Evolutionary conservation across 2,329 filamentous ascomycete genomes (phyloP).

Genomic region (Microdochium nivale): DNA sequence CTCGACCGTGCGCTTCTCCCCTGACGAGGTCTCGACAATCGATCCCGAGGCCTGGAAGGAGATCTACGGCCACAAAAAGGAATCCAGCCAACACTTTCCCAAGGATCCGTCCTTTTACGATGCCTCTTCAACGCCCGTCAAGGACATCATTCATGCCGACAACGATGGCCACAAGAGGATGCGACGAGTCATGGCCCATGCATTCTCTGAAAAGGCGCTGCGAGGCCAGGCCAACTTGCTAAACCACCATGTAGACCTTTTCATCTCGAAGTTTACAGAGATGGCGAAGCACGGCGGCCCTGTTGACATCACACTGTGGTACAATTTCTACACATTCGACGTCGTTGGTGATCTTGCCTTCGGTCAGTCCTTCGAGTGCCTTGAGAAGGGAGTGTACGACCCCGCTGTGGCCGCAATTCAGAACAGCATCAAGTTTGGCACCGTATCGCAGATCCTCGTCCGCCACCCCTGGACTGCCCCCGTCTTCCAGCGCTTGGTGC

Average conservation of each 20-base stretch:
- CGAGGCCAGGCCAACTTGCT: conserved; percentile 5
- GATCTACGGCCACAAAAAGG: not conserved
- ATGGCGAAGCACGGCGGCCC: not conserved
- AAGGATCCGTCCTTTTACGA: not conserved
- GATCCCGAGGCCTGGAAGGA: not conserved
- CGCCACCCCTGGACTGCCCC: conserved; percentile 5
- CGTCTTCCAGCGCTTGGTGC: conserved; percentile 3
- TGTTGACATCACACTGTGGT: conserved; percentile 27
- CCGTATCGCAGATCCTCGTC: conserved; percentile 10
- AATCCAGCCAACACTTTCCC: not conserved
- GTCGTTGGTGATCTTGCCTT: conserved; percentile 38
- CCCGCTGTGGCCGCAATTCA: conserved; percentile 24
- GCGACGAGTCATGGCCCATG: not conserved
- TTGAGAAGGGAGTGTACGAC: conserved; percentile 22
- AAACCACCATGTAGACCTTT: conserved; percentile 22
- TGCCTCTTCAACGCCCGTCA: not conserved
- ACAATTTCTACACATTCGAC: conserved; percentile 31
- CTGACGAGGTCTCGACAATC: not conserved
- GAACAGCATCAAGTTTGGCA: conserved; percentile 13
- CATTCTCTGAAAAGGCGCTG: not conserved
- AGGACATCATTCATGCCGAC: conserved; percentile 8
- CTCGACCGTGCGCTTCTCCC: not conserved
- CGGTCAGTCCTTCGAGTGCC: conserved; percentile 29
- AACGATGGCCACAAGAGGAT: not conserved
- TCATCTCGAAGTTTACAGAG: conserved; percentile 23